Conservation (phyloP, 2,329 filamentous ascomycete genomes). For the Fusarium irregulare region DNA sequence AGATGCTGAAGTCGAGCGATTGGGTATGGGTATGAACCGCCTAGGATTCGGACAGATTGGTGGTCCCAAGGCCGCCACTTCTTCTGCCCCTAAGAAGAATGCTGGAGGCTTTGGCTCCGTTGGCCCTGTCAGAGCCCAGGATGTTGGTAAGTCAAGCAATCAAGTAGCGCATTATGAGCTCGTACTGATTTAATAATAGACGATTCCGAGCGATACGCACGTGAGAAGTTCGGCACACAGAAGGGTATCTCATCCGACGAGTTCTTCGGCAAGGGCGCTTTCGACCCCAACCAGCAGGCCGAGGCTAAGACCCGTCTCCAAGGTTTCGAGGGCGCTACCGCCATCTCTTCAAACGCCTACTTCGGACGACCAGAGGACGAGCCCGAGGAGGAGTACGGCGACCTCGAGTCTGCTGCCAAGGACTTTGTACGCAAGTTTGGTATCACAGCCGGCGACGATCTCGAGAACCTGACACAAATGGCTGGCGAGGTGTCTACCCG, state of each 20-base stretch:
- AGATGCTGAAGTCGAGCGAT: constrained; percentile 83
- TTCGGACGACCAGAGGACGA: constrained; percentile 94
- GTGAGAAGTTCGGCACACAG: constrained; percentile 88
- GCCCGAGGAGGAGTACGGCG: constrained; percentile 82
- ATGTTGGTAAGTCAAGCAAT: constrained; percentile 67
- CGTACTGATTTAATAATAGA: constrained; percentile 54
- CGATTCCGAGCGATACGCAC: constrained; percentile 85
- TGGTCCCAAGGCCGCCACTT: constrained; percentile 67
- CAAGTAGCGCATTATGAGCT: neutral
- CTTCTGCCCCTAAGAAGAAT: constrained; percentile 73
- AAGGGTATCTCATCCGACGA: constrained; percentile 98
- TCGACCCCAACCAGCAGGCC: constrained; percentile 80
- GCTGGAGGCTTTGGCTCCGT: constrained; percentile 89
- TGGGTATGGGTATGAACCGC: constrained; percentile 88
- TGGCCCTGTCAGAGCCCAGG: constrained; percentile 75
- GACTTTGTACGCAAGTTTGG: constrained; percentile 97
- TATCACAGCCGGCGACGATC: constrained; percentile 92
- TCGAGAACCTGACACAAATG: constrained; percentile 87
- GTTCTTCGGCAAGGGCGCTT: constrained; percentile 93
- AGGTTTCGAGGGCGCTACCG: constrained; percentile 90
- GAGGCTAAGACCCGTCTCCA: constrained; percentile 90
- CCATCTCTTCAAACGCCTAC: constrained; percentile 97
- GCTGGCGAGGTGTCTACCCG: constrained; percentile 87
- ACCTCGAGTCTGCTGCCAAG: constrained; percentile 92
- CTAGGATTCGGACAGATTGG: constrained; percentile 91